Base-by-base conservation (phyloP, 495 filamentous ascomycete species). In the Tuber calosporum region DNA sequence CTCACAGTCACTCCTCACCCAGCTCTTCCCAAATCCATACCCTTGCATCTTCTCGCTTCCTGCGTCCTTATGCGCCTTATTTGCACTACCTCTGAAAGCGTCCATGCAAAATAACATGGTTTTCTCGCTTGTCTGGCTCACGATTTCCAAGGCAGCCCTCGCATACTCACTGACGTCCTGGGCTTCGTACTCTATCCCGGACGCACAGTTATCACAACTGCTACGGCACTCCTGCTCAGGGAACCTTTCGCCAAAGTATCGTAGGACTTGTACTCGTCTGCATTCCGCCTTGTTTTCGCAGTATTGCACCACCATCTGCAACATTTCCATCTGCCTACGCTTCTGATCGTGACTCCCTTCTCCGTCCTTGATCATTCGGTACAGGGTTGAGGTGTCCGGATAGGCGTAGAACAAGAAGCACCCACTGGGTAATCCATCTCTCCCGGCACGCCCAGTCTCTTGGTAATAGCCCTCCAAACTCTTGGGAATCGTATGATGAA, bases 401-500 rank as follows among this genome's bases (percentile, higher is more conserved):
- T 93, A 97, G 62, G 85, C 84, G 75, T 93, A 99, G 81, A 90
- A 98, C 42, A 99, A 85, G 77, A 93, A 96, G 83, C 95, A 99
- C 45, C 91, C 89, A 19, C 94, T 97, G 15, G 86, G 86, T 76
- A 92, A 89, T 15, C 93, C 94, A 83, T 99, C 95, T 77, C 95
- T 88, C 13, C 95, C 95, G 34, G 95, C 95, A 67, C 95, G 91
- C 0, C 95, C 95, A 17, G 94, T 99, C 80, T 99, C 96, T 80
- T 99, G 95, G 78, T 97, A 97, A 80, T 99, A 99, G 0, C 94
- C 96, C 82, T 99, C 95, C n/a, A 99, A 85, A 79, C 92, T 96
- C 83, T 97, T 97, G 1, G 95, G 95, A 9, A 97, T 86, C 26
- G 87, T 90, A 78, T 96, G 89, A 82, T 99, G 95, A 41, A 99